Evolutionary conservation across 2,329 filamentous ascomycete genomes (phyloP), one percentile per base, ranked within the genome.

Genomic region (Amesomyces nigricolor): DNA sequence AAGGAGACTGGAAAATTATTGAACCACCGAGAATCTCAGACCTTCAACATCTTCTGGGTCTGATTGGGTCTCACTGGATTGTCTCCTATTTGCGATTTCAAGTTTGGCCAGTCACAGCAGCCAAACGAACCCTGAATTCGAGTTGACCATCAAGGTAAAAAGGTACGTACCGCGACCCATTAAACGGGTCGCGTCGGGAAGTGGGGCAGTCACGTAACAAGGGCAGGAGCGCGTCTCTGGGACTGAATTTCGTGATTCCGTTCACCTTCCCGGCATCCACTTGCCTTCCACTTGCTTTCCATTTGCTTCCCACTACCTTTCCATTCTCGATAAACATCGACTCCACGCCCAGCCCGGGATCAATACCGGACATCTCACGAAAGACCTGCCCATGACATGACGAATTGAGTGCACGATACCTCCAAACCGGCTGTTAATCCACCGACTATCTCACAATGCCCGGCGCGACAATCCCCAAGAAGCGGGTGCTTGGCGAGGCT

Each of bases 401-500:
- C 10, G 45, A 49, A 48, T 48, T 22, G 30, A 42, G 3, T n/a
- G 14, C 30, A 14, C 30, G 29, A 14, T 10, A 14, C 10, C 39
- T 11, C 19, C 26, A 8, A 43, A 11, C 26, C 35, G 22, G n/a
- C 40, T 16, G 6, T 22, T 7, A 4, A 16, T 39, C 37, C 11
- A 29, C 11, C 43, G n/a, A 9, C 8, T 2, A 2, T 4, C 14
- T n/a, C 51, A 16, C 35, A 29, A 64, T 64, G 63, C 58, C 62
- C 13, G 71, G 76, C 58, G 69, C 75, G 58, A 67, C 79, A 57
- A 71, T 84, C 54, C 82, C 87, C 53, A 83, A 88, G 72, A 91
- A 91, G 75, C 83, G 88, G 67, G 83, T 87, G 64, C 76, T 90
- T 47, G 83, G 79, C 61, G 87, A 90, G 67, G 76, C 82, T 58